Base-by-base conservation (phyloP, 176 grass and related monocot species). In the Alopecurus myosuroides region DNA sequence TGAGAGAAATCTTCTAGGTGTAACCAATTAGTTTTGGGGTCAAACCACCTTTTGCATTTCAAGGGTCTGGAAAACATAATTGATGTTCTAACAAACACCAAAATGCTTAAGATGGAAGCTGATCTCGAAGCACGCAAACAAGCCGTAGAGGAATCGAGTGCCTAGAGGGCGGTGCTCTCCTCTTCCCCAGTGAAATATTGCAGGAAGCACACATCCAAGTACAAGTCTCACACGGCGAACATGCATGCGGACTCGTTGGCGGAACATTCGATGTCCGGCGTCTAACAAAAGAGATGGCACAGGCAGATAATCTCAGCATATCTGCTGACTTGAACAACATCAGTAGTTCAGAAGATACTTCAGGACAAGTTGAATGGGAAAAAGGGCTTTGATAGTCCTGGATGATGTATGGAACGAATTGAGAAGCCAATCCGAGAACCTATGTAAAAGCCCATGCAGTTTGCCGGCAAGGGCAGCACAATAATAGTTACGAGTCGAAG, bases 391-490 rank as follows among this genome's bases (percentile, higher is more conserved):
- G 7, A 15, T 90, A 75, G 55, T 90, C 8, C 52, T 90, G 33
- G 89, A 90, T 68, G 89, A 90, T 87, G 60, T 90, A 31, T 90
- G 89, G 85, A 90, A 90, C 39, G 74, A 78, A 71, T 33, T 71
- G 40, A 72, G 64, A 2, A 88, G 80, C 51, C 53, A 88, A 60
- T 83, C 49, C 52, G 74, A 78, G 12, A 83, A 57, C 20, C 19
- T 88, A 11, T 71, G 74, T 51, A n/a, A n/a, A 78, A 88, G 11
- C 73, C 86, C 18, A 40, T 88, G 62, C 40, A 83, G 64, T 88
- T 49, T 77, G 30, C 51, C 1, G 14, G 73, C 10, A 78, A 40
- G 8, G 86, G 86, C 11, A 88, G 80, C 80, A 88, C 78, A 78
- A 40, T 88, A 20, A 28, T 88, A 48, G 18, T 88, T 41, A 88